phyloP scores from a whole-genome alignment of 2,329 filamentous ascomycete genomes.

The Scopulariopsis brevicaulis region DNA sequence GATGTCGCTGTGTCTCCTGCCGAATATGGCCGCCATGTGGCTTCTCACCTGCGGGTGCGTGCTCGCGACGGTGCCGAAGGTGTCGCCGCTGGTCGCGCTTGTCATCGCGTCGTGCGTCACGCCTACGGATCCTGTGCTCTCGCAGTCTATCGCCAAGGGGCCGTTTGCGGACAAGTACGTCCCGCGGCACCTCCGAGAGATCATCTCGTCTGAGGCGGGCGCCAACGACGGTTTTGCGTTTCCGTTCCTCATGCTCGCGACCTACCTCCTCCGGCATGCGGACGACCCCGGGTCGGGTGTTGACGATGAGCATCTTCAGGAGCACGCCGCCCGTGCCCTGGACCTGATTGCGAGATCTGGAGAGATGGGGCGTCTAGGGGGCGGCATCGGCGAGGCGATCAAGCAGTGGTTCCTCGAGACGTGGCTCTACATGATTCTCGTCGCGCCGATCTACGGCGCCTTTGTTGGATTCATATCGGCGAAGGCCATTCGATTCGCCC shows the following conservation, averaged over 20 bases:
- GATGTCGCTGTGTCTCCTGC: constrained; percentile 41
- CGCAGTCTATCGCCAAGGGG: constrained; percentile 50
- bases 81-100: constrained; percentile 39
- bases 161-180: constrained; percentile 53
- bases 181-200: constrained; percentile 41
- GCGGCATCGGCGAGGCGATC: constrained; percentile 37
- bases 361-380: constrained; percentile 37
- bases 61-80: constrained; percentile 38
- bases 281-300: constrained; percentile 15
- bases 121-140: constrained; percentile 50
- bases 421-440: constrained; percentile 44
- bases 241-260: constrained; percentile 47
- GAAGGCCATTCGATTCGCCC: constrained; percentile 30
- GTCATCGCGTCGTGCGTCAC: constrained; percentile 51
- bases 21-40: constrained; percentile 54
- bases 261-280: constrained; percentile 43
- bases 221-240: constrained; percentile 53
- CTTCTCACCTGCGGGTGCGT: constrained; percentile 44
- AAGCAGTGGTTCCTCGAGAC: constrained; percentile 49
- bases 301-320: constrained; percentile 5
- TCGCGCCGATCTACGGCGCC: constrained; percentile 39
- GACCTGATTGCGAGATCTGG: background rate
- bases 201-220: constrained; percentile 51
- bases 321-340: constrained; percentile 8
- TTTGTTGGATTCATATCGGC: constrained; percentile 35